Base-by-base conservation (phyloP, 768 basidiomycete species). In the Suillus lakei region DNA sequence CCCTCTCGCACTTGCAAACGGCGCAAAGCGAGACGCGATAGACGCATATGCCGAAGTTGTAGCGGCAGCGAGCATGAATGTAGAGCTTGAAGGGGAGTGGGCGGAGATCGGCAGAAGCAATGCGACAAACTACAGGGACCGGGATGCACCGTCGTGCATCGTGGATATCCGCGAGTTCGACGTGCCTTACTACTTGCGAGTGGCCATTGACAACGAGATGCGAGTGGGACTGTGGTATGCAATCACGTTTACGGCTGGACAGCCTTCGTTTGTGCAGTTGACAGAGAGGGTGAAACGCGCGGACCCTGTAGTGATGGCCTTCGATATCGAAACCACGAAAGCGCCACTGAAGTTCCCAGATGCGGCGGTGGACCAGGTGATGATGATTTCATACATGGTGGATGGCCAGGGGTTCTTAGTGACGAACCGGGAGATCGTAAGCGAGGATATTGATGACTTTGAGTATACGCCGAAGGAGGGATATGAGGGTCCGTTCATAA, bases 371-470 rank as follows among this genome's bases (percentile, higher is more conserved):
- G 98, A 99, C 81, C 96, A 98, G 75, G 95, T 99, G 71, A 99
- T 99, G 97, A 99, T 99, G 98, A 99, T 99, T 68, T 99, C 98
- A 51, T 99, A 99, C 79, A 99, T 99, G 96, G 83, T 99, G 21
- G 98, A 99, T 74, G 97, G 96, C 0, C 94, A 96, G 76, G 98
- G 98, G 0, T 99, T 92, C 74, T 86, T 99, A 67, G 98, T 99
- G 77, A 98, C 95, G 26, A 99, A 99, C 72, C 86, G 98, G 50
- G 98, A 99, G 69, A 98, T 99, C 60, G 95, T 99, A 65, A 90
- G 91, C 66, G 96, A 98, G 74, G 95, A 99, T 73, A 98, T 99
- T 67, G 96, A 98, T 50, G 93, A 99, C 75, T 99, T 99, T 72
- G 98, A 99, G 76, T 99, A 99, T 75, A 99, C 98, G 0, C 98